Base-by-base conservation (phyloP, 805 yeast species). In the Candida krabiensis region DNA sequence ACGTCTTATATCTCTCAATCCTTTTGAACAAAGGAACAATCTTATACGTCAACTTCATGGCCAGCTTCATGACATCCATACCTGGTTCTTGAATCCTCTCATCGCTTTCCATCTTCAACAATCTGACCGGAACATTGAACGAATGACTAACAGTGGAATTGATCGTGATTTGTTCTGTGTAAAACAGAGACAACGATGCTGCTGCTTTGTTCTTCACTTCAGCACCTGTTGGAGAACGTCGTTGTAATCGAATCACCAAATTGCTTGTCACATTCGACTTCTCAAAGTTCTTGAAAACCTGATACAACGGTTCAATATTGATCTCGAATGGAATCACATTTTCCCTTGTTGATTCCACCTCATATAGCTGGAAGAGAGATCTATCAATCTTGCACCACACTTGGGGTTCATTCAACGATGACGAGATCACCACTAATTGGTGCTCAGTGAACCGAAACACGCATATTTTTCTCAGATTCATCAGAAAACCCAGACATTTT, bases 111-210 rank as follows among this genome's bases (percentile, higher is more conserved):
- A 67, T 69, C 41, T 79, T 73, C 39, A 85, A 52, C 28, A 86
- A 65, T 47, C 80, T 67, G 2, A 86, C 86, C 0, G 95, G 91
- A 14, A 90, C 75, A 35, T 79, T 77, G 50, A 81, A 79, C 6
- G 85, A 73, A 52, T 83, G 88, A 43, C 74, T 72, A 13, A 86
- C 70, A 3, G 75, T 63, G 17, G 73, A 70, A 8, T 71, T 48
- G 37, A 59, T 56, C 35, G 58, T 56, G 24, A 58, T 64, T 50
- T 58, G 62, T 43, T 77, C 80, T 14, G 75, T 69, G 52, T 79
- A 81, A 46, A 68, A 70, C 12, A 84, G 48, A 0, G 80, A 77
- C 38, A 84, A 60, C 16, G 75, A 70, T 2, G 84, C 82, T 26
- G 53, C 50, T 11, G 56, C 65, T 67, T 49, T 50, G 27, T 51